Evolutionary conservation across 1,284 basidiomycete species (phyloP).

Genomic region (Mycena citricolor): DNA sequence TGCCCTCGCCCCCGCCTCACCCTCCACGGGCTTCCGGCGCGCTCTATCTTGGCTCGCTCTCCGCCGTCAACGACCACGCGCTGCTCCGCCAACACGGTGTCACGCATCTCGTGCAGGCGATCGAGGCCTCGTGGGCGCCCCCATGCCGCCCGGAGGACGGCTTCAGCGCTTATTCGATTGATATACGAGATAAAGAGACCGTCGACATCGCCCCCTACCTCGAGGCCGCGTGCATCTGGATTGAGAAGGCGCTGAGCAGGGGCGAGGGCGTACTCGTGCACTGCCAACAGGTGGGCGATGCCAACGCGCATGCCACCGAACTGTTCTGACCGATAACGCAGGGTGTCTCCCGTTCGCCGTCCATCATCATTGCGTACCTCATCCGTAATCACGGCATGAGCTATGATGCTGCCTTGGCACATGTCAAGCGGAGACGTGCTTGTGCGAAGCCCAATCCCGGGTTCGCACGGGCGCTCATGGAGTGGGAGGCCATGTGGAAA

Average conservation of each 20-base stretch:
- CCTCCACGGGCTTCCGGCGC: slow-evolving; percentile 38
- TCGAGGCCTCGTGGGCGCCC: slow-evolving; percentile 65
- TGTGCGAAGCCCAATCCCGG: slow-evolving; percentile 74
- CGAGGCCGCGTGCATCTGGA: slow-evolving; percentile 56
- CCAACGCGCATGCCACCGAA: slow-evolving; percentile 7
- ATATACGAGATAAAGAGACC: slow-evolving; percentile 56
- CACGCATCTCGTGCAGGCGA: slow-evolving; percentile 65
- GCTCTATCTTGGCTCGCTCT: slow-evolving; percentile 56
- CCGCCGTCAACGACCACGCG: slow-evolving; percentile 51
- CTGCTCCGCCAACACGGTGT: slow-evolving; percentile 50
- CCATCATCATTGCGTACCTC: slow-evolving; percentile 67
- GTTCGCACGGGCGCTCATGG: slow-evolving; percentile 38
- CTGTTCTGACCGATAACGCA: slow-evolving; percentile 26
- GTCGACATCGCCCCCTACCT: slow-evolving; percentile 58
- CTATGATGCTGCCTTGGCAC: slow-evolving; percentile 59
- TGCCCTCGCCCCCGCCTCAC: slow-evolving; percentile 1
- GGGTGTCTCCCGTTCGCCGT: slow-evolving; percentile 67
- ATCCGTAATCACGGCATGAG: slow-evolving; percentile 67
- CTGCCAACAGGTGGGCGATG: slow-evolving; percentile 59
- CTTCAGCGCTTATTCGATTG: slow-evolving; percentile 62
- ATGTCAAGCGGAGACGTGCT: slow-evolving; percentile 60
- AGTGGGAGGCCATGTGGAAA: slow-evolving; percentile 44
- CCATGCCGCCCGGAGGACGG: slow-evolving; percentile 60
- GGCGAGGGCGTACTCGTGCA: slow-evolving; percentile 64
- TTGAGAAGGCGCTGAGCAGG: slow-evolving; percentile 47